Evolutionary conservation across 805 yeast genomes (phyloP), one percentile per base, ranked within the genome.

Genomic region (Saturnispora hagleri): DNA sequence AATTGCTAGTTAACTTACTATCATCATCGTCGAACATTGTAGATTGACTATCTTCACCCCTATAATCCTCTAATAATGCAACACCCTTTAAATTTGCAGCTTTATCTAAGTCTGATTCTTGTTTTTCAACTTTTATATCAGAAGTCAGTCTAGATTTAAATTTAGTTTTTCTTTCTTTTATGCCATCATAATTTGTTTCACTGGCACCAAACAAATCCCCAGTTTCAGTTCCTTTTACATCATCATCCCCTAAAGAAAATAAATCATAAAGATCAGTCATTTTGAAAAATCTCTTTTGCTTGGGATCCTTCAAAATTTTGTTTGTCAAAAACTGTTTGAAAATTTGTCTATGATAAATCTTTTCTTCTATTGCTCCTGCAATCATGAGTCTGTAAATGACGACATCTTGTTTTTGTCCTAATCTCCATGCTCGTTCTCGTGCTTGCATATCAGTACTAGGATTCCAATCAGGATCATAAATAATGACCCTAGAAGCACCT

Each of bases 401-500:
- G 8, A 91, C 97, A 59, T 90, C 96, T 53, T 83, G 81, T 63
- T 86, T 90, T 66, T 91, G 99, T 1, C 99, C 99, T 56, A 91
- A 73, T 57, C 99, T 74, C 98, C 98, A 93, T 0, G 98, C 97
- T 47, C 99, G 70, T 65, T 91, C 99, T 54, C 98, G 74, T 0
- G 99, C 99, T 67, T 91, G 99, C 54, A 90, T 76, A 70, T 91
- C 99, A 0, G 98, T 93, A 1, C 97, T 89, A 0, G 99, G 99
- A 62, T 91, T 91, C 99, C 99, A 91, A 67, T 93, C 98, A 0
- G 99, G 99, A 62, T 91, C 99, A 64, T 78, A 91, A 15, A 91
- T 91, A 22, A 91, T 88, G 12, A 91, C 97, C 44, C 98, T 71
- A 58, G 89, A 89, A 0, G 99, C 98, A 3, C 98, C 98, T 0